Evolutionary conservation across 2,329 filamentous ascomycete genomes (phyloP), one percentile per base, ranked within the genome.

Genomic region (Aspergillus fischeri): DNA sequence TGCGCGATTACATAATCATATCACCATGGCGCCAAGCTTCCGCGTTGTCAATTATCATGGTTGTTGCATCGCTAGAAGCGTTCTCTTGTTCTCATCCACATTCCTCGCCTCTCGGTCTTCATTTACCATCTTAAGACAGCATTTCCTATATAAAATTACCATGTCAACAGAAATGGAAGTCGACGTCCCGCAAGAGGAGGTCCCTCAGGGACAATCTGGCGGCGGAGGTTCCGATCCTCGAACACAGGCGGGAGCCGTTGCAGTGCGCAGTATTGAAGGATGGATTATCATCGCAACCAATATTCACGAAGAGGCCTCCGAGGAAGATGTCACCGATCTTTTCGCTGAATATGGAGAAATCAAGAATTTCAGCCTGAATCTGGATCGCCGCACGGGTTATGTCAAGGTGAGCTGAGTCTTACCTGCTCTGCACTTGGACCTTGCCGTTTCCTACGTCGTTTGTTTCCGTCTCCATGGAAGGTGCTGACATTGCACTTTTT

Each of bases 251-350:
- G 75, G 74, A 57, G 77, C 78, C 27, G 78, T 80, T 74, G 85
- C 85, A 8, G 85, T 88, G 49, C 84, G 85, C 70, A 86, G 83
- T 65, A 87, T 88, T 65, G 85, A 88, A 70, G 85, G 85, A 61
- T 88, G 85, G 85, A 87, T 88, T 69, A 79, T 88, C 60, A 80
- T 87, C n/a, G 84, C 81, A 54, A 86, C 84, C n/a, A 87, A 88
- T 63, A 83, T 88, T 38, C 85, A 88, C 64, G 85, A 87, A 68
- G 85, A 88, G 69, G 83, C 85, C 9, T 83, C 79, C n/a, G 85
- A 88, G 69, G 85, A 88, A 72, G 85, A 87, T 61, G 73, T 88
- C 27, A 83, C 83, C 54, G 85, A 88, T 64, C 72, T 87, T 65
- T 88, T 88, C 69, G 84, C 83, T 58, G 85, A 88, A 60, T 85